phyloP scores from a whole-genome alignment of 805 yeast genomes.

The Metschnikowia cerradonensis region DNA sequence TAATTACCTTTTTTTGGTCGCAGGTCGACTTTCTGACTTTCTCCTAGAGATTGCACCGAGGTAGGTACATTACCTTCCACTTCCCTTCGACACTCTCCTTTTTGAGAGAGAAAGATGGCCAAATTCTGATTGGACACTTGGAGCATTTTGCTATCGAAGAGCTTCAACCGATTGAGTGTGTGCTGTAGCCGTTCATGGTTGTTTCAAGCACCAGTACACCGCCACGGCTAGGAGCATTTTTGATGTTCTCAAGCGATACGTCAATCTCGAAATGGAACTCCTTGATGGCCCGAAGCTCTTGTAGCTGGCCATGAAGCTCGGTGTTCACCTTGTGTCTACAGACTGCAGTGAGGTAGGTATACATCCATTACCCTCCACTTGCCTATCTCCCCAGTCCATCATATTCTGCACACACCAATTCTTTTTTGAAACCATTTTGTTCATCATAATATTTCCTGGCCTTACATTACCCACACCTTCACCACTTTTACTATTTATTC shows the following conservation, averaged over 20 bases:
- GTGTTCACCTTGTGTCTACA: conserved; percentile 8
- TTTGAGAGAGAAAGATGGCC: conserved; percentile 6
- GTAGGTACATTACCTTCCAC: too few species aligned
- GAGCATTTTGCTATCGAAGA: conserved; percentile 14
- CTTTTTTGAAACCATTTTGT: too few species aligned
- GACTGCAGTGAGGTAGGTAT: too few species aligned
- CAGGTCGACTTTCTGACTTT: too few species aligned
- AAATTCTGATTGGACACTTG: conserved; percentile 12
- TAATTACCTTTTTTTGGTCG: too few species aligned
- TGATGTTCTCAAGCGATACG: conserved; percentile 11
- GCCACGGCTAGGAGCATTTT: neutral
- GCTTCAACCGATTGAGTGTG: conserved; percentile 17
- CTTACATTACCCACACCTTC: too few species aligned
- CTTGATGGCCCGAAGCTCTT: conserved; percentile 18
- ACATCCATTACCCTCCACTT: too few species aligned
- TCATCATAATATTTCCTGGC: too few species aligned
- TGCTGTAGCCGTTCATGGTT: conserved; percentile 17
- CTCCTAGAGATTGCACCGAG: too few species aligned
- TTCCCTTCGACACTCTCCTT: neutral
- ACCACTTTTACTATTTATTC: neutral
- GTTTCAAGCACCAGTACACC: neutral
- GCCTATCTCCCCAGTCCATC: too few species aligned
- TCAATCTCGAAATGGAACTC: conserved; percentile 23
- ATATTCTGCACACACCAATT: too few species aligned
- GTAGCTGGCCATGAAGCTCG: neutral